Conservation (phyloP, 2,329 filamentous ascomycete genomes). For the Juglanconis sp. region DNA sequence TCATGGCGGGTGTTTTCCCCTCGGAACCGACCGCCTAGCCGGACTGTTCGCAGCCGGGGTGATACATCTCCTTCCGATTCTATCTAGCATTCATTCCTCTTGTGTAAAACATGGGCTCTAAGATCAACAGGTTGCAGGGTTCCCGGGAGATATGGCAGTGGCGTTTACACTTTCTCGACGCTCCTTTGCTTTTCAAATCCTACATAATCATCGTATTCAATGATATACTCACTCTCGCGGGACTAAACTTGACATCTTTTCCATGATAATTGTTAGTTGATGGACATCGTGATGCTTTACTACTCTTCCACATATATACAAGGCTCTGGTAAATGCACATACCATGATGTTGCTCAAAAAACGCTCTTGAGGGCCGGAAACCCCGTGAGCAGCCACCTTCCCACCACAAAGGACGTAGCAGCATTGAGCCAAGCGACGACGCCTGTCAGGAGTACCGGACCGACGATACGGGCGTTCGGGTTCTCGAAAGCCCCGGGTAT, state of each 20-base stretch:
- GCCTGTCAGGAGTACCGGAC: neutral
- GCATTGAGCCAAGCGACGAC: neutral
- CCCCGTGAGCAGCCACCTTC: neutral
- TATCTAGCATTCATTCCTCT: neutral
- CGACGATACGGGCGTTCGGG: neutral
- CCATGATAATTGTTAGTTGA: too few relatives aligned
- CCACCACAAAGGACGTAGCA: neutral
- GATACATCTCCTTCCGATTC: neutral
- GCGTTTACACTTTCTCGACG: slow-evolving; percentile 14
- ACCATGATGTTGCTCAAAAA: neutral
- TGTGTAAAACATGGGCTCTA: neutral
- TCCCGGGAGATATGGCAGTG: neutral
- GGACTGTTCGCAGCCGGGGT: too few relatives aligned
- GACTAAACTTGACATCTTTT: neutral
- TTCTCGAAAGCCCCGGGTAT: neutral
- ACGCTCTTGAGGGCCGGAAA: neutral
- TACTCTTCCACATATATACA: too few relatives aligned
- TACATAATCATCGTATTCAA: neutral
- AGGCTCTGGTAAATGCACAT: neutral
- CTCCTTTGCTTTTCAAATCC: slow-evolving; percentile 7
- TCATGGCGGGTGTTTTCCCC: neutral
- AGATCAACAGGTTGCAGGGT: neutral
- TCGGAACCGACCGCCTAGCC: too few relatives aligned
- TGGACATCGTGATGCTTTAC: too few relatives aligned
- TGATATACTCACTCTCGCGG: neutral